Base-by-base conservation (phyloP, 169 alveolate species). In the Neospora caninum region DNA sequence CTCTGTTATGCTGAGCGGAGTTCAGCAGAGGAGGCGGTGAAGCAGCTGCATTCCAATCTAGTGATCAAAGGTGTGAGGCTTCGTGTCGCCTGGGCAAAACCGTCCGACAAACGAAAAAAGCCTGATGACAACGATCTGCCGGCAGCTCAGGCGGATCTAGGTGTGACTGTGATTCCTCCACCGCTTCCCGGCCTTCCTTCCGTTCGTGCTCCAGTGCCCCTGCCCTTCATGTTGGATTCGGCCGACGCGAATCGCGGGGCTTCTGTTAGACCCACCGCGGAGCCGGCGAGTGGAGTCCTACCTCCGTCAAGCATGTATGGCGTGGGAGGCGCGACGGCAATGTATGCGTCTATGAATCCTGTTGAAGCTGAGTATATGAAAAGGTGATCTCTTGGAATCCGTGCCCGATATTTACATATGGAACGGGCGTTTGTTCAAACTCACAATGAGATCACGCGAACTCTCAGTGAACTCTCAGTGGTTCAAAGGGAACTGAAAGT, bases 1-100 rank as follows among this genome's bases (percentile, higher is more conserved):
- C 96, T 97, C 38, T 92, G 96, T 86, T 97, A 93, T 93, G 89
- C 95, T 0, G 78, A 83, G 29, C 93, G 99, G 86, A 93, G 95
- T 82, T 91, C 97, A 6, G 99, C 99, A 36, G 98, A 95, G 92
- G 95, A 88, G 27, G 98, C 99, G 16, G 93, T 97, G 7, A 87
- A 96, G 91, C 95, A 95, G 54, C 80, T 94, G 42, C 94, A 92
- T 84, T 91, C 95, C 41, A 86, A 92, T 54, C 93, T 96, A 27
- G 64, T 38, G 31, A 93, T 96, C 45, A 96, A 94, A 49, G 97
- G 96, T 38, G 92, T 69, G 36, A 42, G 89, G 70, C 94, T 96
- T 64, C 94, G 96, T 7, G 89, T 95, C 6, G 64, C 97, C 31
- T 96, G 97, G 97, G 96, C 97, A 4, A 95, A 94, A 88, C 95